Percentiles rank a stretch among this genome's conserved stretches.
phyloP scores from a whole-genome alignment of 2,329 filamentous ascomycete genomes.

The Bipolaris bicolor region DNA sequence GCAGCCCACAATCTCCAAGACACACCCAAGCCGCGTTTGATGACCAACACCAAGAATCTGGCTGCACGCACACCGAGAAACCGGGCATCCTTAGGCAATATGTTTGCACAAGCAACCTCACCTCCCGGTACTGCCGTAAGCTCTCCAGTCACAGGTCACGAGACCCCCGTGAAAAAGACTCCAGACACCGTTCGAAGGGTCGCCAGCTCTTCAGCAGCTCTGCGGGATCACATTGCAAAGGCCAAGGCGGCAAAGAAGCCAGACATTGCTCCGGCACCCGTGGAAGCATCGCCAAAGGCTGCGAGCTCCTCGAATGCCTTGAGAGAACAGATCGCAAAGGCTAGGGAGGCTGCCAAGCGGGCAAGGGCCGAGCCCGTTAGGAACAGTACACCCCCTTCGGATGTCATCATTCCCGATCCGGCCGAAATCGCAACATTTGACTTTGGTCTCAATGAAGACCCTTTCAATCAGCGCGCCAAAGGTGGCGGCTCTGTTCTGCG shows the following conservation, averaged over 20 bases:
- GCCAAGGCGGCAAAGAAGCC: slow-evolving; percentile 77
- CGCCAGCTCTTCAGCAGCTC: slow-evolving; percentile 75
- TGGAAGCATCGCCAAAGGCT: slow-evolving; percentile 42
- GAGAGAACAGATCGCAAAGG: slow-evolving; percentile 90
- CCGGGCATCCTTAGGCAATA: slow-evolving; percentile 39
- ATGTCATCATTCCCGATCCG: slow-evolving; percentile 41
- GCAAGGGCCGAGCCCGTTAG: slow-evolving; percentile 31
- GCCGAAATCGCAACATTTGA: slow-evolving; percentile 56
- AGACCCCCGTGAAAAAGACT: slow-evolving; percentile 39
- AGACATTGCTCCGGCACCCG: slow-evolving; percentile 13
- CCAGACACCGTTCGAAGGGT: slow-evolving; percentile 47
- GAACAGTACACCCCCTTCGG: slow-evolving; percentile 38
- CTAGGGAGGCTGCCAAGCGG: slow-evolving; percentile 72
- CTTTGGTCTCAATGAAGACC: slow-evolving; percentile 67
- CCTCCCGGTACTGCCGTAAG: slow-evolving; percentile 34
- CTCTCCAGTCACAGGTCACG: slow-evolving; percentile 20
- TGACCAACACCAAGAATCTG: slow-evolving; percentile 47
- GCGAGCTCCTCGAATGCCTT: slow-evolving; percentile 78
- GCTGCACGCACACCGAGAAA: slow-evolving; percentile 42
- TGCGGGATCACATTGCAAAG: slow-evolving; percentile 91
- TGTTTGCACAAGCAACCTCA: slow-evolving; percentile 46
- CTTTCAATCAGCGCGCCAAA: slow-evolving; percentile 71
- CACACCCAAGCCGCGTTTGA: slow-evolving; percentile 37
- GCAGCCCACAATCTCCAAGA: slow-evolving; percentile 35
- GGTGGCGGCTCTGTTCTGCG: slow-evolving; percentile 71